Evolutionary conservation across 192 early-diverging fungal species (phyloP).

Genomic region (Piromyces finnis): DNA sequence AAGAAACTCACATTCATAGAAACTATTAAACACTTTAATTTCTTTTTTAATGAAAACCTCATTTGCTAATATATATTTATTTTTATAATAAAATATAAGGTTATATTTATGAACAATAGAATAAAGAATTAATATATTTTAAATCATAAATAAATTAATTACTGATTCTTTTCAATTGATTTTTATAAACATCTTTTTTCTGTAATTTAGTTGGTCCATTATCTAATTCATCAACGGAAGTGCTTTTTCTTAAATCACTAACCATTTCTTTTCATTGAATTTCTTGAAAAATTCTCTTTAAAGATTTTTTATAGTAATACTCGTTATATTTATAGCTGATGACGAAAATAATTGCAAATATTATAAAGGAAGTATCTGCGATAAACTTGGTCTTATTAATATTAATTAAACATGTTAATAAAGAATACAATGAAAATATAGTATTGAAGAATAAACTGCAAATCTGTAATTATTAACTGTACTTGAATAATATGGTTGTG

Average conservation of each 20-base stretch:
- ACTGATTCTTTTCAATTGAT: neutral
- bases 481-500: neutral
- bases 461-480: neutral
- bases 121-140: neutral
- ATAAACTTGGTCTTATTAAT: neutral
- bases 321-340: neutral
- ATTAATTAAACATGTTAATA: neutral
- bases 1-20: neutral
- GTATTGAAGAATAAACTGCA: neutral
- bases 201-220: neutral
- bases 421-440: neutral
- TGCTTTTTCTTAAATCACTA: neutral
- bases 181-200: neutral
- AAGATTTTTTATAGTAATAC: neutral
- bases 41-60: neutral
- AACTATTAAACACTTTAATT: neutral
- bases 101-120: too few relatives aligned
- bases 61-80: neutral
- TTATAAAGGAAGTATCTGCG: neutral
- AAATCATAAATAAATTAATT: neutral
- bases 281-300: neutral
- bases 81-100: neutral
- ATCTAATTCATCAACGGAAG: neutral
- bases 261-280: neutral
- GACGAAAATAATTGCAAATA: neutral